Conservation (phyloP, 225 moss, liverwort and hornwort genomes). For the Bryoerythrophyllum caledonicum region DNA sequence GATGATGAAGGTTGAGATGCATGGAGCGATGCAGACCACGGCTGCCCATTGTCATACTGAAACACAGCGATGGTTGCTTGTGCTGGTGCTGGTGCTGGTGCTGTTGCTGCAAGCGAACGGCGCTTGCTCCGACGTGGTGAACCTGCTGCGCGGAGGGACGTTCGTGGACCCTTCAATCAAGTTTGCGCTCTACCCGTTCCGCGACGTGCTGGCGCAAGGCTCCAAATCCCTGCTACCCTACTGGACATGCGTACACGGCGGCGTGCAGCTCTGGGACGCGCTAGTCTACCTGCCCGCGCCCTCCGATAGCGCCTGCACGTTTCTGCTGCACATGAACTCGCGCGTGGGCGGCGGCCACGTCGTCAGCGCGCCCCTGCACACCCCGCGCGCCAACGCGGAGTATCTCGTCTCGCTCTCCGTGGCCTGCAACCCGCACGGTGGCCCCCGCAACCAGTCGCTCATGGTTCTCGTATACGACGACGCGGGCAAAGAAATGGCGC, state of each 20-base stretch:
- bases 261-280: slow-evolving; percentile 61
- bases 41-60: background rate
- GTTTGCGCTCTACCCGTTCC: slow-evolving; percentile 28
- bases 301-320: background rate
- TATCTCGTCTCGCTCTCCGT: slow-evolving; percentile 60
- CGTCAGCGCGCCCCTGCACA: slow-evolving; percentile 49
- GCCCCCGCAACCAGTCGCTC: slow-evolving; percentile 50
- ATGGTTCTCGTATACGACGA: slow-evolving; percentile 32
- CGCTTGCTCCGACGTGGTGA: slow-evolving; percentile 34
- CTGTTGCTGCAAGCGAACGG: background rate
- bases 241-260: slow-evolving; percentile 62
- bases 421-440: slow-evolving; percentile 75
- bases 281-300: slow-evolving; percentile 25
- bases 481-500: slow-evolving; percentile 29
- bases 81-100: background rate
- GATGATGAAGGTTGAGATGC: slow-evolving; percentile 15
- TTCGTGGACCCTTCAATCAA: slow-evolving; percentile 28
- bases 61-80: background rate
- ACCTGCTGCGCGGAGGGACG: slow-evolving; percentile 42
- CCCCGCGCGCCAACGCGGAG: slow-evolving; percentile 53
- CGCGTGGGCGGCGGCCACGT: slow-evolving; percentile 53
- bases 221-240: slow-evolving; percentile 33
- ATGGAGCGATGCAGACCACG: slow-evolving; percentile 19
- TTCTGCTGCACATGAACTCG: slow-evolving; percentile 65
- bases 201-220: slow-evolving; percentile 50